phyloP scores from a whole-genome alignment of 1,284 basidiomycete species.

The Heterobasidion irregulare region DNA sequence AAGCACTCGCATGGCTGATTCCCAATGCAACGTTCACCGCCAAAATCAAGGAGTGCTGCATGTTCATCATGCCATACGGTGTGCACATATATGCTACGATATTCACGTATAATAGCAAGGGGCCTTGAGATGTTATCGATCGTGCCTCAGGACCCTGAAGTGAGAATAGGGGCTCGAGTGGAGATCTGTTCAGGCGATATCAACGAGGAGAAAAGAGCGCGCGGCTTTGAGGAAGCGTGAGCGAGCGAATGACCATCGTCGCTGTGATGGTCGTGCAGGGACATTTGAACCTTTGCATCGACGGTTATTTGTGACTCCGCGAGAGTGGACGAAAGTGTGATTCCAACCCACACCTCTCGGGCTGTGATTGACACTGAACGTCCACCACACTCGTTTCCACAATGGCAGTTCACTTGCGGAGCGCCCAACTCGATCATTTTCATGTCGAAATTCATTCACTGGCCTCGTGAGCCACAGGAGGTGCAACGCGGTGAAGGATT shows the following conservation, averaged over 20 bases:
- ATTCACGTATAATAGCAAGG: background rate
- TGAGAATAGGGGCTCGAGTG: background rate
- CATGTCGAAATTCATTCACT: slow-evolving; percentile 11
- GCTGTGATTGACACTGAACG: slow-evolving; percentile 6
- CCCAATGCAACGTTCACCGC: slow-evolving; percentile 14
- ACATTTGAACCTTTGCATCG: background rate
- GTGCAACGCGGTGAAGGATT: slow-evolving; percentile 11
- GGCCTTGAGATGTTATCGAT: background rate
- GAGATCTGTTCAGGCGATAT: background rate
- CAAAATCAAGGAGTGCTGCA: slow-evolving; percentile 16
- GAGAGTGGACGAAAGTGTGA: too few species aligned
- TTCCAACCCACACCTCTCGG: slow-evolving; percentile 15
- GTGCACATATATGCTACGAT: background rate
- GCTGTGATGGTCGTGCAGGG: background rate
- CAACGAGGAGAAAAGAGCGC: background rate
- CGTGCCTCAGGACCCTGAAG: background rate
- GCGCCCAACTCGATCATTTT: slow-evolving; percentile 4
- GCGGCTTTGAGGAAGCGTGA: background rate
- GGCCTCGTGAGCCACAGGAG: slow-evolving; percentile 12
- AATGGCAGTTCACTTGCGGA: slow-evolving; percentile 3
- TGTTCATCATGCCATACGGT: slow-evolving; percentile 13
- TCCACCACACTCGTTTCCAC: slow-evolving; percentile 9
- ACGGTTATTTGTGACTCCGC: background rate
- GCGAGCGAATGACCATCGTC: background rate
- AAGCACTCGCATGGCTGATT: slow-evolving; percentile 19